These are phyloP conservation scores for Penicillium angulare DNA, from an alignment of 495 filamentous ascomycete species.

Conservation along the genomic window DNA sequence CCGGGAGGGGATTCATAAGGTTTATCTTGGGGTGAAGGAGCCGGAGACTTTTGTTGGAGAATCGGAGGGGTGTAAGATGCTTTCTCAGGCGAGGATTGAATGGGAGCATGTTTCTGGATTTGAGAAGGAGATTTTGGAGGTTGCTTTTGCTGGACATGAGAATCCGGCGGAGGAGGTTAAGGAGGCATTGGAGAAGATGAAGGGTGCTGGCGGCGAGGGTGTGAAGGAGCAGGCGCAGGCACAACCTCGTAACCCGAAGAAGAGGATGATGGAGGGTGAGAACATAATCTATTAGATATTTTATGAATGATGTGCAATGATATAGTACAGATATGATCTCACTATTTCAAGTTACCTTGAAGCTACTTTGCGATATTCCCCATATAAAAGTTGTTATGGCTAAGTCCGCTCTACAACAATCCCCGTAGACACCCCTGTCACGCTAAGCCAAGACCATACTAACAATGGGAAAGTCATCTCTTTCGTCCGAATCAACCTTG, in stretches of 20 bases:
- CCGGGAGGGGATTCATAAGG: conserved; percentile 62
- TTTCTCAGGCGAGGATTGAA: conserved; percentile 72
- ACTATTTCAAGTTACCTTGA: too few relatives aligned
- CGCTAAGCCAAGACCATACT: neutral
- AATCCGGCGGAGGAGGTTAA: conserved; percentile 36
- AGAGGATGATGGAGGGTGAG: conserved; percentile 47
- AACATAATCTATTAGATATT: conserved; percentile 16
- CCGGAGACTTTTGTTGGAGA: conserved; percentile 82
- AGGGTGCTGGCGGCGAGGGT: conserved; percentile 36
- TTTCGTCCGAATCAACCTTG: too few relatives aligned
- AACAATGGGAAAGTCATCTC: too few relatives aligned
- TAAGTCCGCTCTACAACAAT: too few relatives aligned
- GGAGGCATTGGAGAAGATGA: conserved; percentile 28
- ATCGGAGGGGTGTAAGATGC: conserved; percentile 68
- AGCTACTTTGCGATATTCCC: too few relatives aligned
- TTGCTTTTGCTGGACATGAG: conserved; percentile 80
- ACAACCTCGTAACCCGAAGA: conserved; percentile 43
- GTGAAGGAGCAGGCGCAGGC: conserved; percentile 37
- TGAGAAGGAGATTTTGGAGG: conserved; percentile 74
- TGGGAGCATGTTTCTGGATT: conserved; percentile 71
- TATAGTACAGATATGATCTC: too few relatives aligned
- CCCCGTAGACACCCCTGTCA: neutral
- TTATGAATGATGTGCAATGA: neutral
- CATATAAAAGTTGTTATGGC: too few relatives aligned
- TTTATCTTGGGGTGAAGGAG: conserved; percentile 87